Conservation (phyloP, 352 stramenopile genomes). For the Phytophthora fragariae region DNA sequence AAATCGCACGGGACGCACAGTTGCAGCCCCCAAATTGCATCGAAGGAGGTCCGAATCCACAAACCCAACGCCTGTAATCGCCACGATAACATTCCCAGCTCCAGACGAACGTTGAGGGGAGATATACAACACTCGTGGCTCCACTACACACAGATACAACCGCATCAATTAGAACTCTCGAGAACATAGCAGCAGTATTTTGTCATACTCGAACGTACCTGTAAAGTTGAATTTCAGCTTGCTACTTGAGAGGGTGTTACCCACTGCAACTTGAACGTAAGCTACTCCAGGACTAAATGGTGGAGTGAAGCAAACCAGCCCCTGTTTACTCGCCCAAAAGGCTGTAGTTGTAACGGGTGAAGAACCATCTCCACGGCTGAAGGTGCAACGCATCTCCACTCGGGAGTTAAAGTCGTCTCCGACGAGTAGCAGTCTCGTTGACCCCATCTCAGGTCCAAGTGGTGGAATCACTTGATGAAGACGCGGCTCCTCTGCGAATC, state of each 20-base stretch:
- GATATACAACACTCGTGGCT: conserved; percentile 35
- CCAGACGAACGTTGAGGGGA: conserved; percentile 29
- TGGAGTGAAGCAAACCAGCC: conserved; percentile 37
- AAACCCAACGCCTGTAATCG: conserved; percentile 38
- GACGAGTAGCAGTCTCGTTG: conserved; percentile 40
- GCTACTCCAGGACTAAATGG: conserved; percentile 25
- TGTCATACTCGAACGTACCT: conserved; percentile 11
- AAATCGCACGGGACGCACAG: conserved; percentile 19
- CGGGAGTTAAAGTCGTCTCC: conserved; percentile 35
- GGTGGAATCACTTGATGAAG: conserved; percentile 40
- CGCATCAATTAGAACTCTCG: conserved; percentile 1
- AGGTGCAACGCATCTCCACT: conserved; percentile 27
- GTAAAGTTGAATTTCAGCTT: conserved; percentile 38
- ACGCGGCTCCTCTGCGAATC: conserved; percentile 34
- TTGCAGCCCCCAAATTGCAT: conserved; percentile 29
- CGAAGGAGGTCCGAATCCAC: conserved; percentile 36
- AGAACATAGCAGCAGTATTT: not conserved
- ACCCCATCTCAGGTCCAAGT: conserved; percentile 41
- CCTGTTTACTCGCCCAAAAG: conserved; percentile 31
- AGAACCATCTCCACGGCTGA: conserved; percentile 11
- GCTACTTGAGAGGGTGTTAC: conserved; percentile 20
- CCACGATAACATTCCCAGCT: conserved; percentile 18
- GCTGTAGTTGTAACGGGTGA: conserved; percentile 14
- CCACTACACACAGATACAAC: conserved; percentile 24
- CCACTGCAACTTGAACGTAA: conserved; percentile 30